These are phyloP conservation scores for Acacia melanoxylon DNA, from an alignment of 306 rosid genomes.

Conservation along the genomic window DNA sequence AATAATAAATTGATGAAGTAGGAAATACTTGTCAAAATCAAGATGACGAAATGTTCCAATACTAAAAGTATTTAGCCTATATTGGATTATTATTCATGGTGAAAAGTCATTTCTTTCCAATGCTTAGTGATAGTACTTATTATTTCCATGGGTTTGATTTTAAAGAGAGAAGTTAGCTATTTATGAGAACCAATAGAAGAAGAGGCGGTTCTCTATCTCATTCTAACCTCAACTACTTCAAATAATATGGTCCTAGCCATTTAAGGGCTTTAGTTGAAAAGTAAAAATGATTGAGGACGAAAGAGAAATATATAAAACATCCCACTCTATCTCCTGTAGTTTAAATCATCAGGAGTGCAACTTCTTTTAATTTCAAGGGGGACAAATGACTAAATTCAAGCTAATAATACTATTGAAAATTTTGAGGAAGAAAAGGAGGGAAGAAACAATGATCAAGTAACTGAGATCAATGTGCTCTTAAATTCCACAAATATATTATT, in stretches of 20 bases:
- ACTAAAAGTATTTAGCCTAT: slow-evolving; percentile 21
- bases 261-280: not conserved
- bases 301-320: not conserved
- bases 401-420: not conserved
- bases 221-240: slow-evolving; percentile 1
- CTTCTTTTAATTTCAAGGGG: not conserved
- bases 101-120: slow-evolving; percentile 11
- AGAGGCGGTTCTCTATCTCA: not conserved
- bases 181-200: slow-evolving; percentile 3
- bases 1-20: slow-evolving; percentile 18
- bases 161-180: slow-evolving; percentile 20
- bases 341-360: slow-evolving; percentile 5
- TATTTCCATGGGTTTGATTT: not conserved
- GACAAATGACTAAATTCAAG: not conserved
- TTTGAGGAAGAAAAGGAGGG: not conserved
- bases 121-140: not conserved
- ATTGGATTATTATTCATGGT: slow-evolving; percentile 7
- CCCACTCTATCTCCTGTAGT: not conserved
- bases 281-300: not conserved
- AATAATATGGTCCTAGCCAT: not conserved
- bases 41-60: slow-evolving; percentile 13
- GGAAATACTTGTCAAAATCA: not conserved
- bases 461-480: not conserved
- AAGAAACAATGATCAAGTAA: not conserved
- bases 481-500: slow-evolving; percentile 18